These are phyloP conservation scores for Phlyctochytrium arcticum DNA, from an alignment of 192 early-diverging fungal species.

Conservation along the genomic window DNA sequence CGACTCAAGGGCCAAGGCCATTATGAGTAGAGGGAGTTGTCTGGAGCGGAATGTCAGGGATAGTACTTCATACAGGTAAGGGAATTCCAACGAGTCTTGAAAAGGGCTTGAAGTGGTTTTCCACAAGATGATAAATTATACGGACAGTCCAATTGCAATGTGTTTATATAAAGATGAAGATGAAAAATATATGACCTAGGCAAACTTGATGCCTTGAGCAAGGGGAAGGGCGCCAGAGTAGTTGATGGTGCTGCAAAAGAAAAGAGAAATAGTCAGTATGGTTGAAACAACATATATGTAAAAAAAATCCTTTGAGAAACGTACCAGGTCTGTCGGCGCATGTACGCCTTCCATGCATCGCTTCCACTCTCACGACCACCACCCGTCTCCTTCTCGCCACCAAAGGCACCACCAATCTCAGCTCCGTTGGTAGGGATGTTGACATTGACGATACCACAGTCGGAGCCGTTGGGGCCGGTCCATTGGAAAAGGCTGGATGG, in stretches of 20 bases:
- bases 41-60: too few species aligned
- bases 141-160: too few species aligned
- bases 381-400: slow-evolving; percentile 96
- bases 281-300: background rate
- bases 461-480: slow-evolving; percentile 84
- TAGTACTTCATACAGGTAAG: too few species aligned
- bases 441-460: slow-evolving; percentile 88
- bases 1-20: too few species aligned
- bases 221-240: slow-evolving; percentile 81
- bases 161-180: too few species aligned
- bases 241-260: slow-evolving; percentile 73
- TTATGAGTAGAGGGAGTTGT: too few species aligned
- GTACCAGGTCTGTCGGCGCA: slow-evolving; percentile 67
- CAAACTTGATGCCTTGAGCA: slow-evolving; percentile 96
- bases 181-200: too few species aligned
- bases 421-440: slow-evolving; percentile 97
- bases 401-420: slow-evolving; percentile 96
- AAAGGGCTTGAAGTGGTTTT: too few species aligned
- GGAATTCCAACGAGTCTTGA: too few species aligned
- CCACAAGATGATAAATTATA: too few species aligned
- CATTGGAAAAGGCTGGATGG: slow-evolving; percentile 84
- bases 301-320: background rate
- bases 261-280: background rate
- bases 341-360: slow-evolving; percentile 94
- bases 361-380: slow-evolving; percentile 81